Conservation (phyloP, 129 eudicot genomes). For the Arctium lappa region DNA sequence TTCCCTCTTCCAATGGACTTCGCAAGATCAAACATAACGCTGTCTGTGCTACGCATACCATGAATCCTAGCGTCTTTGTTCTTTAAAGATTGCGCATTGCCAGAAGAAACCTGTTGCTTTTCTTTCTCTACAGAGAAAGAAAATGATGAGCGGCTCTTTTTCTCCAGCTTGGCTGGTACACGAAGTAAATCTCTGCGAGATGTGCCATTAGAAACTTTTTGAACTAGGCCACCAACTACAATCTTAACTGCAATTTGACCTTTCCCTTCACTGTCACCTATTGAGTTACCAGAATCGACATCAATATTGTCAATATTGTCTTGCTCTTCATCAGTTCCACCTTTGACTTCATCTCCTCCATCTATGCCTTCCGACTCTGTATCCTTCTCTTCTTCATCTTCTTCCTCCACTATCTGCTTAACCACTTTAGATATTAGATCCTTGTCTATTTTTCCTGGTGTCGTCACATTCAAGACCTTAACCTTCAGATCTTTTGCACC, state of each 20-base stretch:
- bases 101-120: constrained; percentile 34
- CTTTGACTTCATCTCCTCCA: constrained; percentile 39
- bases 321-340: constrained; percentile 47
- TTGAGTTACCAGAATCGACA: constrained; percentile 26
- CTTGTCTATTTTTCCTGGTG: constrained; percentile 46
- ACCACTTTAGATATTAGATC: constrained; percentile 53
- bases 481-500: constrained; percentile 44
- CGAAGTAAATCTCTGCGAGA: constrained; percentile 43
- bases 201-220: constrained; percentile 25
- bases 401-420: constrained; percentile 57
- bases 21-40: constrained; percentile 60
- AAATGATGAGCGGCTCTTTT: constrained; percentile 52
- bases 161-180: constrained; percentile 65
- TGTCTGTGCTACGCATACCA: constrained; percentile 45
- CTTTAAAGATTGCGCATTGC: constrained; percentile 33
- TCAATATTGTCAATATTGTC: constrained; percentile 19
- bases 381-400: constrained; percentile 53
- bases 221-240: constrained; percentile 39
- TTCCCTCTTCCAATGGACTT: constrained; percentile 54
- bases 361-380: constrained; percentile 46
- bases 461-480: constrained; percentile 61
- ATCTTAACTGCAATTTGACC: constrained; percentile 47
- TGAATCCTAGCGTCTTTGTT: constrained; percentile 40
- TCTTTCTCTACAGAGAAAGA: constrained; percentile 55
- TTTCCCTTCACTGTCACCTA: constrained; percentile 37